Conservation (phyloP, 371 early-diverging fungal species). For the Mortierella sp. region DNA sequence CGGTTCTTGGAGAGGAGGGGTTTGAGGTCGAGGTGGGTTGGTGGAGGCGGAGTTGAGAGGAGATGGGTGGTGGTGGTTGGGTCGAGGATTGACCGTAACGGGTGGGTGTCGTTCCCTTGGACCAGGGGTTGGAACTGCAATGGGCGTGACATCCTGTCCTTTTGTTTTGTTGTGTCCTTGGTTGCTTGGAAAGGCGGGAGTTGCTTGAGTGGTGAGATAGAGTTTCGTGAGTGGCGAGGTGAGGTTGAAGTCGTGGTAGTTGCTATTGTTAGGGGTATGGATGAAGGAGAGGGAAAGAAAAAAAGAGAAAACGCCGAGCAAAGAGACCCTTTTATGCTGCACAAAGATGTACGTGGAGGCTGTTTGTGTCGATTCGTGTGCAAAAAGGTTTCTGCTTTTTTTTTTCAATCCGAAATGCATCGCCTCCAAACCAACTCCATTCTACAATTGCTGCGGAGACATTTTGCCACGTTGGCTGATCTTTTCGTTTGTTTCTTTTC, state of each 20-base stretch:
- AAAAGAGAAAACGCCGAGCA: neutral
- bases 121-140: neutral
- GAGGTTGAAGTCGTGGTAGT: too few species aligned
- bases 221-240: too few species aligned
- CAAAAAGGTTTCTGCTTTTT: too few species aligned
- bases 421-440: too few species aligned
- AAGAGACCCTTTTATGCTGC: too few species aligned
- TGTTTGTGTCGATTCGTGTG: too few species aligned
- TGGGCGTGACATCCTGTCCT: neutral
- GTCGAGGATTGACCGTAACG: slow-evolving; percentile 28
- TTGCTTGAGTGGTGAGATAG: neutral
- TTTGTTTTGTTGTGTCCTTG: neutral
- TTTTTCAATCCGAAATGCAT: too few species aligned
- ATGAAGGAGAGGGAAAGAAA: neutral
- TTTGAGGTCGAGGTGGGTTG: slow-evolving; percentile 28
- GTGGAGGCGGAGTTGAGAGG: neutral
- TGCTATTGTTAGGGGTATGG: too few species aligned
- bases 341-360: too few species aligned
- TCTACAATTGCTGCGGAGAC: neutral
- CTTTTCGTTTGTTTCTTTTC: neutral
- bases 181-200: neutral
- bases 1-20: slow-evolving; percentile 21
- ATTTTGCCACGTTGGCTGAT: neutral
- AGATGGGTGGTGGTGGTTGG: neutral
- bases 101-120: slow-evolving; percentile 1